These are phyloP conservation scores for Orobanche coerulescens DNA, from an alignment of 257 asterid species.

Conservation along the genomic window DNA sequence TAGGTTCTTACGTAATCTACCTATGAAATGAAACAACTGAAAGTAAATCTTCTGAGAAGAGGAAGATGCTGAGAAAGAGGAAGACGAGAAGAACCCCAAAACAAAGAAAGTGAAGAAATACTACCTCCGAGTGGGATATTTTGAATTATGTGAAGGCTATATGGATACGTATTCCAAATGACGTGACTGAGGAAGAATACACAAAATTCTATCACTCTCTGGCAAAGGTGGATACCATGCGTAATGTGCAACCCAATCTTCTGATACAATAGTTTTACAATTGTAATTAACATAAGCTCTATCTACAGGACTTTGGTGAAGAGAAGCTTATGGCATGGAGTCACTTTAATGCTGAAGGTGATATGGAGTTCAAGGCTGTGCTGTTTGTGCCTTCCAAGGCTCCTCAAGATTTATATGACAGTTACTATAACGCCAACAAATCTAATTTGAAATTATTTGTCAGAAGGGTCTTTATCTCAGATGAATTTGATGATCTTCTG, in stretches of 20 bases:
- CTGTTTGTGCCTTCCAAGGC: too few species aligned
- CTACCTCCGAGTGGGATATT: constrained; percentile 87
- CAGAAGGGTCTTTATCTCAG: too few species aligned
- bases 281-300: too few species aligned
- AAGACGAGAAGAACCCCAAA: too few species aligned
- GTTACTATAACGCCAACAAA: too few species aligned
- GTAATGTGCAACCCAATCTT: too few species aligned
- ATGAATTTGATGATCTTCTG: too few species aligned
- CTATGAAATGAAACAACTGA: constrained; percentile 49
- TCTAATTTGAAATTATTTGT: too few species aligned
- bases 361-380: constrained; percentile 95
- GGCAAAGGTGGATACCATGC: too few species aligned
- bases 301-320: constrained; percentile 61
- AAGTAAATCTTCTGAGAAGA: constrained; percentile 53
- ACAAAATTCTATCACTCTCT: too few species aligned
- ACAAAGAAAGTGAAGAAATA: constrained; percentile 72
- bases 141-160: constrained; percentile 86
- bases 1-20: neutral
- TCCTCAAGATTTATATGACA: too few species aligned
- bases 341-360: constrained; percentile 94
- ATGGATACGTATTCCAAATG: constrained; percentile 86
- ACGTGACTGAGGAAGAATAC: constrained; percentile 89
- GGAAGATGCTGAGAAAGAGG: constrained; percentile 74
- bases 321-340: constrained; percentile 88
- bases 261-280: too few species aligned